Evolutionary conservation across 192 early-diverging fungal genomes (phyloP).

Genomic region (Gigaspora rosea): DNA sequence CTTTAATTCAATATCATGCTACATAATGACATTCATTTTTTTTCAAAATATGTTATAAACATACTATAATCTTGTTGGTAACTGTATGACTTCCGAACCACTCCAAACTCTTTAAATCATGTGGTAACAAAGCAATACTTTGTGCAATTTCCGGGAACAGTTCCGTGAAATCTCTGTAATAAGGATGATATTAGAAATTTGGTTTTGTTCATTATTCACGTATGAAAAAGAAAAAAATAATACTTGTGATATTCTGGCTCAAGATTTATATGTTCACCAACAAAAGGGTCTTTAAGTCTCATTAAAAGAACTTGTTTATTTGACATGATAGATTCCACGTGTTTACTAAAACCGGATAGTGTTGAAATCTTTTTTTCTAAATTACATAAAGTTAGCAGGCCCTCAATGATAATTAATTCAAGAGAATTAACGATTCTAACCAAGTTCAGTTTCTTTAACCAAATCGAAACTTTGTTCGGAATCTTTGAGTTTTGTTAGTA

Average conservation of each 20-base stretch:
- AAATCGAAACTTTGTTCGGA: slow-evolving; percentile 7
- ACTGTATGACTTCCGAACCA: slow-evolving; percentile 7
- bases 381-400: not conserved
- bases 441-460: slow-evolving; percentile 11
- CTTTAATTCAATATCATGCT: too few species aligned
- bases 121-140: slow-evolving; percentile 12
- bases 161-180: slow-evolving; percentile 2
- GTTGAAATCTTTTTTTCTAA: slow-evolving; percentile 30
- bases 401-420: not conserved
- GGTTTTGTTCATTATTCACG: not conserved
- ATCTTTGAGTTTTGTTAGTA: slow-evolving; percentile 22
- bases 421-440: not conserved
- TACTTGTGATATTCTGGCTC: slow-evolving; percentile 30
- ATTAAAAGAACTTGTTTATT: slow-evolving; percentile 27
- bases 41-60: too few species aligned
- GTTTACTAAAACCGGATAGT: slow-evolving; percentile 4
- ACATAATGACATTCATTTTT: not conserved
- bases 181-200: not conserved
- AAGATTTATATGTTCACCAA: slow-evolving; percentile 23
- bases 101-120: slow-evolving; percentile 13
- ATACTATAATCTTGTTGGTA: slow-evolving; percentile 11
- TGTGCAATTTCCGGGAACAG: slow-evolving; percentile 13
- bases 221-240: not conserved
- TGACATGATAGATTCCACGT: not conserved
- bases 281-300: slow-evolving; percentile 13